Evolutionary conservation across 1,284 basidiomycete genomes (phyloP).

Genomic region (Cystobasidiaceae sp.): DNA sequence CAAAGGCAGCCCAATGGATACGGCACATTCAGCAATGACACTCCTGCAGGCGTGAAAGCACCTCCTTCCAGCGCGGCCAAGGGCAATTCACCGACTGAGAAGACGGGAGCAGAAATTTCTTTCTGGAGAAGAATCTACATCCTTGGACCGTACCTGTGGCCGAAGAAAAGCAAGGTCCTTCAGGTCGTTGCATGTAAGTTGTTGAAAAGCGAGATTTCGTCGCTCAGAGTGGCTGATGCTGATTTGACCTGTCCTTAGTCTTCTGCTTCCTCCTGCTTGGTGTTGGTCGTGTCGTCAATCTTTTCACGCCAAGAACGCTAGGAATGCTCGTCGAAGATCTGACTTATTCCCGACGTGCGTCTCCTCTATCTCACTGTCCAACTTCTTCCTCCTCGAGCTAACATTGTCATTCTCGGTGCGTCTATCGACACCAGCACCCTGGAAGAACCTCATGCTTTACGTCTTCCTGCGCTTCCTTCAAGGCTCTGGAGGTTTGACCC

Average conservation of each 20-base stretch:
- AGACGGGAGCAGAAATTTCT: constrained; percentile 15
- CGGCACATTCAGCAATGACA: constrained; percentile 10
- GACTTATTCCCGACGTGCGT: constrained; percentile 35
- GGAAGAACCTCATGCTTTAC: constrained; percentile 44
- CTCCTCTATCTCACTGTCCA: background rate
- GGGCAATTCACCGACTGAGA: background rate
- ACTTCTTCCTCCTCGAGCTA: background rate
- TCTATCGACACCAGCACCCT: constrained; percentile 38
- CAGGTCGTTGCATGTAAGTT: constrained; percentile 57
- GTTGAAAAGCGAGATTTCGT: background rate
- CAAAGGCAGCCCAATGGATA: constrained; percentile 7
- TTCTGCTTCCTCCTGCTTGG: constrained; percentile 64
- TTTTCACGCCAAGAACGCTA: constrained; percentile 65
- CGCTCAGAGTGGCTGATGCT: constrained; percentile 30
- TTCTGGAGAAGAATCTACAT: constrained; percentile 36
- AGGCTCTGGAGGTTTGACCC: constrained; percentile 48
- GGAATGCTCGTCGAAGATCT: constrained; percentile 58
- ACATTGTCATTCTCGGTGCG: background rate
- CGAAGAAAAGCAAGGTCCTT: constrained; percentile 58
- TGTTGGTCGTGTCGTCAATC: constrained; percentile 69
- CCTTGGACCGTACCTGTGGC: constrained; percentile 76
- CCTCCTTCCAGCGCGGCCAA: no score
- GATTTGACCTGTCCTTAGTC: constrained; percentile 29
- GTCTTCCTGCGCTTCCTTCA: constrained; percentile 48
- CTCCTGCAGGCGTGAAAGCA: background rate